Percentiles rank a stretch among this genome's conserved stretches.
Evolutionary conservation across 2,329 filamentous ascomycete species (phyloP).

Genomic region (Neonectria ditissima): DNA sequence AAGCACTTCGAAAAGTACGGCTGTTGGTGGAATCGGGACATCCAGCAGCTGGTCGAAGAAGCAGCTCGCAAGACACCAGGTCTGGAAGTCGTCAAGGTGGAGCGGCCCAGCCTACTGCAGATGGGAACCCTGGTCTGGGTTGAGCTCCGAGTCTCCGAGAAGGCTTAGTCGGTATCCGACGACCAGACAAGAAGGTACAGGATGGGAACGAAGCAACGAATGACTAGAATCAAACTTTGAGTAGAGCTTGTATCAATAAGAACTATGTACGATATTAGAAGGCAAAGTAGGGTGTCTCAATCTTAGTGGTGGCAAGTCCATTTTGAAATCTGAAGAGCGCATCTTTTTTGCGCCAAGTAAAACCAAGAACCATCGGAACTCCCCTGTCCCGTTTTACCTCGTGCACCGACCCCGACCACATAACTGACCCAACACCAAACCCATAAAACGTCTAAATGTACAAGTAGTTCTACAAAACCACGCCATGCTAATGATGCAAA

Average conservation of each 20-base stretch:
- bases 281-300: slow-evolving; percentile 34
- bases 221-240: slow-evolving; percentile 17
- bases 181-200: neutral
- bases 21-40: slow-evolving; percentile 77
- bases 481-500: slow-evolving; percentile 39
- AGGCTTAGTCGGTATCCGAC: slow-evolving; percentile 29
- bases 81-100: slow-evolving; percentile 66
- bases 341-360: slow-evolving; percentile 37
- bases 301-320: slow-evolving; percentile 45
- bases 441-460: slow-evolving; percentile 46
- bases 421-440: slow-evolving; percentile 36
- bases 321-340: slow-evolving; percentile 32
- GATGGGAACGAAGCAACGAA: slow-evolving; percentile 14
- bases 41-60: slow-evolving; percentile 65
- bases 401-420: slow-evolving; percentile 33
- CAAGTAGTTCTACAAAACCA: slow-evolving; percentile 47
- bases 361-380: slow-evolving; percentile 32
- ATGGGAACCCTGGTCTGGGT: slow-evolving; percentile 70
- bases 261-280: slow-evolving; percentile 43
- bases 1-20: slow-evolving; percentile 70
- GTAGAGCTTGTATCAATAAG: slow-evolving; percentile 39
- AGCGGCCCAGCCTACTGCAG: slow-evolving; percentile 64
- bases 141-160: slow-evolving; percentile 61
- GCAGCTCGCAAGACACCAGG: slow-evolving; percentile 62
- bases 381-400: slow-evolving; percentile 34